Conservation (phyloP, 2,329 filamentous ascomycete species). For the Colletotrichum lupini region DNA sequence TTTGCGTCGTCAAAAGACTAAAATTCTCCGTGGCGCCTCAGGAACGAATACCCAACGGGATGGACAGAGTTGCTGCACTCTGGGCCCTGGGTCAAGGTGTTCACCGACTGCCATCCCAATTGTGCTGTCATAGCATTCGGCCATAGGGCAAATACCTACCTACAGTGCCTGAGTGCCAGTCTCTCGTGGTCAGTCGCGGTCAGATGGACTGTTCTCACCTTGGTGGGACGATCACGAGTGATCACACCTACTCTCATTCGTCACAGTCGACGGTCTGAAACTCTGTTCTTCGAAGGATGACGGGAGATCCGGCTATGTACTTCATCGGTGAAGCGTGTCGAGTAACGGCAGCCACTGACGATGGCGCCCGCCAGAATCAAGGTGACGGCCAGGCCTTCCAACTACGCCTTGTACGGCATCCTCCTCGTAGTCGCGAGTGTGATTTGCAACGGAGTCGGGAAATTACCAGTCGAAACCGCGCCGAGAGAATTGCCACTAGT, state of each 20-base stretch:
- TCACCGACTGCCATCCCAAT: slow-evolving; percentile 32
- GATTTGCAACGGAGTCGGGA: slow-evolving; percentile 8
- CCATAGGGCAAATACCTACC: not conserved
- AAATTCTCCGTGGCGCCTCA: slow-evolving; percentile 17
- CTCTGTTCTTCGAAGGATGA: not conserved
- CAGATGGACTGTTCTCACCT: slow-evolving; percentile 19
- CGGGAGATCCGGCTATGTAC: not conserved
- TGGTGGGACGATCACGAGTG: slow-evolving; percentile 14
- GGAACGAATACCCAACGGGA: not conserved
- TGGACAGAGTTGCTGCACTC: slow-evolving; percentile 16
- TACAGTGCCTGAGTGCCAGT: not conserved
- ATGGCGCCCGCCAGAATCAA: slow-evolving; percentile 1
- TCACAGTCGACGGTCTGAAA: slow-evolving; percentile 19
- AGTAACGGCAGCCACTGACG: slow-evolving; percentile 15
- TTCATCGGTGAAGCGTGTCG: not conserved
- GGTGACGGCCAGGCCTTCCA: not conserved
- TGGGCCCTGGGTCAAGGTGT: slow-evolving; percentile 7
- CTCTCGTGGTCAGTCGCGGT: slow-evolving; percentile 1
- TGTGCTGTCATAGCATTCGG: not conserved
- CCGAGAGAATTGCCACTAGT: slow-evolving; percentile 16
- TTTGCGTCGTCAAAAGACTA: slow-evolving; percentile 27
- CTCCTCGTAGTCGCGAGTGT: not conserved
- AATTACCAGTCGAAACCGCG: not conserved
- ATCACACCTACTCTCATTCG: slow-evolving; percentile 1
- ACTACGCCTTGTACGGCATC: not conserved